Conservation (phyloP, 768 basidiomycete species). For the Xerocomellus chrysenteron region DNA sequence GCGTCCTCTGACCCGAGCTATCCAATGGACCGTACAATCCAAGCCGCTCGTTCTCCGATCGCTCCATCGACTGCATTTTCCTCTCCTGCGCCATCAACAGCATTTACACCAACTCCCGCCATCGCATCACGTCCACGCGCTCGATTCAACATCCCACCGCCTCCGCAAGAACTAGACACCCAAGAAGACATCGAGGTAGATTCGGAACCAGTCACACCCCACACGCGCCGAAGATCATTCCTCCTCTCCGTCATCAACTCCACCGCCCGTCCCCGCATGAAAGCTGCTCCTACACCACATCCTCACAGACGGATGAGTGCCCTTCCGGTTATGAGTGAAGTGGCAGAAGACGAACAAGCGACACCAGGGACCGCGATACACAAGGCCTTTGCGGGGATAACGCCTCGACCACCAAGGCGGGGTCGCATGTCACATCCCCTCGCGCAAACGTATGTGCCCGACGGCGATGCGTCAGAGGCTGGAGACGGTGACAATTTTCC, state of each 20-base stretch:
- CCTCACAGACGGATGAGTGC: conserved; percentile 49
- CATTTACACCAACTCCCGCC: conserved; percentile 71
- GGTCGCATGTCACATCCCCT: conserved; percentile 65
- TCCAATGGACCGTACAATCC: conserved; percentile 31
- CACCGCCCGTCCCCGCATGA: conserved; percentile 67
- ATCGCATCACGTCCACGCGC: conserved; percentile 60
- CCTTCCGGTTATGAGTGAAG: conserved; percentile 55
- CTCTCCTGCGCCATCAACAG: conserved; percentile 54
- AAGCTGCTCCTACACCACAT: conserved; percentile 43
- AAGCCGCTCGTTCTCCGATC: conserved; percentile 33
- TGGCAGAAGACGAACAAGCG: conserved; percentile 31
- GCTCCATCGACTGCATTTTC: conserved; percentile 44
- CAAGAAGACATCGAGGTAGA: conserved; percentile 33
- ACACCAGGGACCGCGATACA: conserved; percentile 40
- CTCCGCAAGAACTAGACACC: conserved; percentile 40
- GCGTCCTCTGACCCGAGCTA: conserved; percentile 46
- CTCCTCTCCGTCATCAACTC: conserved; percentile 83
- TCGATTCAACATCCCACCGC: conserved; percentile 54
- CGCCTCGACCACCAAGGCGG: conserved; percentile 59
- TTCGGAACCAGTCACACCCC: conserved; percentile 61
- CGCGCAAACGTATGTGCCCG: conserved; percentile 48
- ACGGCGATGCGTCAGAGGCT: conserved; percentile 31
- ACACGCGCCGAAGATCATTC: conserved; percentile 75
- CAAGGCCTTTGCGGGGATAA: conserved; percentile 61
- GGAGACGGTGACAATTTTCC: conserved; percentile 22